These are phyloP conservation scores for Hondaea fermentalgiana DNA, from an alignment of 108 stramenopile species.

Conservation along the genomic window DNA sequence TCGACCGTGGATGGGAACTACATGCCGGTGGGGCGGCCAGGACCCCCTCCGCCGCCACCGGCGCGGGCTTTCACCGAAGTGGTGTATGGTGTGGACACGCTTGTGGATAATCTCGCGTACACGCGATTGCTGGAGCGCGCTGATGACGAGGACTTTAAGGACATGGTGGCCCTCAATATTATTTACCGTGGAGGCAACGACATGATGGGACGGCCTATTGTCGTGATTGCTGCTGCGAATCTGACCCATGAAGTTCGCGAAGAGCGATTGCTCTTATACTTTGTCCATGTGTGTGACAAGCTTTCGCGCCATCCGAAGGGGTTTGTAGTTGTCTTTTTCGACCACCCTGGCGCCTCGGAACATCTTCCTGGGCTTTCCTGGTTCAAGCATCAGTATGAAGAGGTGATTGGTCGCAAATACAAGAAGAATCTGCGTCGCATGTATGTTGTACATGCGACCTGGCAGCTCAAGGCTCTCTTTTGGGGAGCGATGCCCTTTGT, in stretches of 20 bases:
- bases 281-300: background rate
- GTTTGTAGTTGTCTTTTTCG: background rate
- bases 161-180: background rate
- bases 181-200: background rate
- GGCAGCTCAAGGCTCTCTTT: background rate
- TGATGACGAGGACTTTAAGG: background rate
- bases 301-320: background rate
- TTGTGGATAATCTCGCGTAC: constrained; percentile 1
- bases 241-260: background rate
- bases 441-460: constrained; percentile 1
- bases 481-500: constrained; percentile 15
- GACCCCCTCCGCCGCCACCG: background rate
- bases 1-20: background rate
- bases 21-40: background rate
- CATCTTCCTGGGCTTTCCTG: background rate
- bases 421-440: background rate
- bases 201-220: background rate
- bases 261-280: background rate
- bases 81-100: background rate
- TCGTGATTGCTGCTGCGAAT: background rate
- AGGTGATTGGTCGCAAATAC: constrained; percentile 14
- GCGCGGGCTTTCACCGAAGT: background rate
- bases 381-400: background rate
- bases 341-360: background rate
- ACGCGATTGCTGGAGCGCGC: background rate